Base-by-base conservation (phyloP, 371 early-diverging fungal species). In the Haplosporangium sp. region DNA sequence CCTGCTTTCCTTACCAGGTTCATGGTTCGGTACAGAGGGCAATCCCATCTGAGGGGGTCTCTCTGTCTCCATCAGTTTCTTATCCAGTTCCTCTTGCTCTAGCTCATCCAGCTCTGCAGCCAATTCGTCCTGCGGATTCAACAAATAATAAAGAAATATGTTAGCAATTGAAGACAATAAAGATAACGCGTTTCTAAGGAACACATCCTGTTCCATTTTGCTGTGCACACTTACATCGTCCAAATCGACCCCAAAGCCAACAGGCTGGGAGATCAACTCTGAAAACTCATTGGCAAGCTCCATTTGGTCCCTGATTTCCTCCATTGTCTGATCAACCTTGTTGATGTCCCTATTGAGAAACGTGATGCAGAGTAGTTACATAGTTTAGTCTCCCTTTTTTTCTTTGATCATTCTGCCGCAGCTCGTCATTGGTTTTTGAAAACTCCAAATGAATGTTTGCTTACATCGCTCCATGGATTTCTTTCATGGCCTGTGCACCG, bases 291-390 rank as follows among this genome's bases (percentile, higher is more conserved):
- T 95, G 18, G 96, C 95, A 68, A 96, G 82, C 73, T 96, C 97
- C 96, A 97, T 97, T 81, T 98, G 96, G 65, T 98, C 98, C 59
- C 96, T 90, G 66, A 99, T 96, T 61, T 96, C 96, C 79, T 99
- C 99, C 97, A 97, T 96, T 4, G 94, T 95, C 51, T 88, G 85
- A 80, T 99, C 99, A 43, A 99, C 97, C 87, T 95, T 95, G 82
- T 96, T 91, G 61, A 97, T 94, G 73, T 95, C 90, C 90, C 96
- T 95, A 76, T 38, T 12, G 9, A 23, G 41, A 43, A 51, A 14
- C 18, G 4, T 29, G 29, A 29, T 29, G 1, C 29, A 29, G 29
- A 29, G 29, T 29, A 29, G 29, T 29, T 29, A 29, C 29, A 29
- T 29, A 29, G 29, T 29, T 29, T 29, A 29, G 29, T 29, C 29